Evolutionary conservation across 1,139 yeast genomes (phyloP).

Genomic region (Spathaspora jeffriesii): DNA sequence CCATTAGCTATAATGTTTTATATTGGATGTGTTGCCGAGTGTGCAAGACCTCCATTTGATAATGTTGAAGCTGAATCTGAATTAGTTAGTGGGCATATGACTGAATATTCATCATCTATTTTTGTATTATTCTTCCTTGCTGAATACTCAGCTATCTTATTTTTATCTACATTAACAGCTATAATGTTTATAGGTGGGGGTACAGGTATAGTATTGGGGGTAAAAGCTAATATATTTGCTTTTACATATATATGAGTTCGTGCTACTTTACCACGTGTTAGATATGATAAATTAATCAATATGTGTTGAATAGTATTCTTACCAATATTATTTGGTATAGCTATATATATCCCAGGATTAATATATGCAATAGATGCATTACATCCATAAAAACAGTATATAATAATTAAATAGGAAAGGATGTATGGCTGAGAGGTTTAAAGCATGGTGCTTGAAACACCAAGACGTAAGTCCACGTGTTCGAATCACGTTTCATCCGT

Average conservation of each 20-base stretch:
- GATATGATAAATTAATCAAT: conserved; percentile 1
- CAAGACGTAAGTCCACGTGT: neutral
- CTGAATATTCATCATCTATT: neutral
- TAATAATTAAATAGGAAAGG: no score
- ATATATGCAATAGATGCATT: conserved; percentile 1
- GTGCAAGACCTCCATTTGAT: neutral
- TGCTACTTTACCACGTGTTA: neutral
- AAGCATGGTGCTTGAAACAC: neutral
- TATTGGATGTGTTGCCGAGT: neutral
- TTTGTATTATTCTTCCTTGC: neutral
- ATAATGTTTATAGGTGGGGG: neutral
- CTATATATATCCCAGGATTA: conserved; percentile 9
- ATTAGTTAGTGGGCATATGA: neutral
- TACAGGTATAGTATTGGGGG: neutral
- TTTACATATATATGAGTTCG: neutral
- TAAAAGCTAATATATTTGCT: neutral
- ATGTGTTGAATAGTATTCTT: conserved; percentile 7
- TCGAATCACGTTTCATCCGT: neutral
- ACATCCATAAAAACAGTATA: no score
- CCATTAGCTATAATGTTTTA: neutral
- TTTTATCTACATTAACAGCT: neutral
- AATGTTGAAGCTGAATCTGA: no score
- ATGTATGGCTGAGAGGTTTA: neutral
- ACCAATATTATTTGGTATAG: conserved; percentile 10
- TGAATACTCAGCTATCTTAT: neutral